Evolutionary conservation across 2,329 filamentous ascomycete species (phyloP).

Genomic region (Lomentospora prolificans): DNA sequence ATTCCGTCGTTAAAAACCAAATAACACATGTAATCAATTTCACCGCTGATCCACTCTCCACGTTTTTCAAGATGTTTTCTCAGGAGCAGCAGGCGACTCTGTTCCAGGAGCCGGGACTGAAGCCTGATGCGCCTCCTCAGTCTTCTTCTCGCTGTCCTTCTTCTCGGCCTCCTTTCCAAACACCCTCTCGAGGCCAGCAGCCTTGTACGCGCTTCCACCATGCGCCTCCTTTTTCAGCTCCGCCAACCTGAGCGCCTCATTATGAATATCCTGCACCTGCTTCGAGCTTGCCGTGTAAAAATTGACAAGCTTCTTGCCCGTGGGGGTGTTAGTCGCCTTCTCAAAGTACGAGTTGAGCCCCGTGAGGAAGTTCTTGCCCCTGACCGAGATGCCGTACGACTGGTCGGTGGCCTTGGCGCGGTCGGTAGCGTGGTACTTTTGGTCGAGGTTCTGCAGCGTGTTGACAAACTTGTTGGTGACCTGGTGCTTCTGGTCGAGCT

Average conservation of each 20-base stretch:
- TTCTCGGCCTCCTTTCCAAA: conserved; percentile 37
- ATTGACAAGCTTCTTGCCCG: conserved; percentile 73
- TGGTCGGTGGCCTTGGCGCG: conserved; percentile 76
- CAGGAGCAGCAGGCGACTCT: background rate
- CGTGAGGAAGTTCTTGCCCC: conserved; percentile 52
- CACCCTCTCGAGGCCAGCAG: conserved; percentile 45
- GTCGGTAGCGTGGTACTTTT: conserved; percentile 79
- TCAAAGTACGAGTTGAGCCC: conserved; percentile 86
- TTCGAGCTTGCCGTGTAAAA: conserved; percentile 82
- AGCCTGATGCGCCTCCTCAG: background rate
- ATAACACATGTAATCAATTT: background rate
- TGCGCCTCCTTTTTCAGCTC: conserved; percentile 68
- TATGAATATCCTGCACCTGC: conserved; percentile 90
- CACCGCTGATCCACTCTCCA: background rate
- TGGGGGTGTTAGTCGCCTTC: conserved; percentile 78
- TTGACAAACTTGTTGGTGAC: conserved; percentile 70
- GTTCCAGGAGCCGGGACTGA: background rate
- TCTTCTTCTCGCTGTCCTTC: background rate
- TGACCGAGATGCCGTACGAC: conserved; percentile 71
- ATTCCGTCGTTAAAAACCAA: background rate
- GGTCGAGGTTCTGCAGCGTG: conserved; percentile 68
- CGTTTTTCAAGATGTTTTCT: background rate
- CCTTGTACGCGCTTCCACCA: conserved; percentile 50
- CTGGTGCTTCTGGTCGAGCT: conserved; percentile 82
- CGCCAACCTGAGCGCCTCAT: conserved; percentile 78